A percentile compares a stretch with the other conserved stretches of the same genome.
These are phyloP conservation scores for Lathyrus tuberosus DNA, from an alignment of 306 rosid species.

Conservation along the genomic window DNA sequence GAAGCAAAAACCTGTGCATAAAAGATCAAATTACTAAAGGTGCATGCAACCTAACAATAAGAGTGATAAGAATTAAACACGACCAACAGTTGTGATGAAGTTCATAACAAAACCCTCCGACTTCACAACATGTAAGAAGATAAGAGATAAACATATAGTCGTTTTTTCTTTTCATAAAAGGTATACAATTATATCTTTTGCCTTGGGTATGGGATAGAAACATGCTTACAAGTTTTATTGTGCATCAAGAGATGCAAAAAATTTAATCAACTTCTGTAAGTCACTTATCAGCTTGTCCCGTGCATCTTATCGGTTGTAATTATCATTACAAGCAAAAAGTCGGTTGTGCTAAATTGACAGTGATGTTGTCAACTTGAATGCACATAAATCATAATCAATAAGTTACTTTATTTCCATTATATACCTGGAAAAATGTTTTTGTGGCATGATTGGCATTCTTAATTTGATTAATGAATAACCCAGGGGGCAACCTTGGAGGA, in stretches of 20 bases:
- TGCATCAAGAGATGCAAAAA: conserved; percentile 38
- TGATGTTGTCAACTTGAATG: no score
- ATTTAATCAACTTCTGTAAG: no score
- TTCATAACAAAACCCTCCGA: conserved; percentile 24
- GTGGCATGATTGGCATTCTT: conserved; percentile 83
- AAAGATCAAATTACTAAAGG: conserved; percentile 41
- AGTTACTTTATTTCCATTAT: conserved; percentile 22
- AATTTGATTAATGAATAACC: conserved; percentile 73
- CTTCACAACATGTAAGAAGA: conserved; percentile 26
- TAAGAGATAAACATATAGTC: conserved; percentile 15
- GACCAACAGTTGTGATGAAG: conserved; percentile 14
- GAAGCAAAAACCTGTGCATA: conserved; percentile 83
- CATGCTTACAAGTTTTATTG: conserved; percentile 40
- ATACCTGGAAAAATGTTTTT: conserved; percentile 93
- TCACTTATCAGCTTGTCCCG: no score
- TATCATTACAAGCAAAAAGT: no score
- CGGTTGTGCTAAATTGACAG: no score
- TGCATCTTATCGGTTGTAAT: no score
- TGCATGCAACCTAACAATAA: conserved; percentile 34
- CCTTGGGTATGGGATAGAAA: conserved; percentile 38
- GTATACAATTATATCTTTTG: conserved; percentile 26
- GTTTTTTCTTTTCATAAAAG: conserved; percentile 15
- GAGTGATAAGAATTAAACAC: conserved; percentile 11
- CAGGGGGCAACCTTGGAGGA: conserved; percentile 83
- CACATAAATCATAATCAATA: neutral